A percentile compares a stretch with the other conserved stretches of the same genome.
These are phyloP conservation scores for Lithohypha guttulata DNA, from an alignment of 2,329 filamentous ascomycete genomes.

Conservation along the genomic window DNA sequence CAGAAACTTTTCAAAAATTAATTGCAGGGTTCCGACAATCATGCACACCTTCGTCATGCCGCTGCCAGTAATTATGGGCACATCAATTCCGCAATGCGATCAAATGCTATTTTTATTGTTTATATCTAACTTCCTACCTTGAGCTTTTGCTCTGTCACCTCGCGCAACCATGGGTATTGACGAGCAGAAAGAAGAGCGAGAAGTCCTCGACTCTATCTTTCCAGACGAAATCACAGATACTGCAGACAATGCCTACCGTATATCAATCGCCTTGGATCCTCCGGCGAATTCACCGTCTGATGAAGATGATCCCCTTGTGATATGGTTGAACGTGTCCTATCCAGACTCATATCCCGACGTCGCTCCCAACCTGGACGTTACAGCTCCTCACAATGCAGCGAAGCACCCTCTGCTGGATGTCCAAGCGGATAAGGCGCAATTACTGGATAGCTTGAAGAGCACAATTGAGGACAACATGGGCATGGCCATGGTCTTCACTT, in stretches of 20 bases:
- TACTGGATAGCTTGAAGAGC: constrained; percentile 60
- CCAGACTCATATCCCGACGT: constrained; percentile 85
- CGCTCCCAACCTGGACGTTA: constrained; percentile 70
- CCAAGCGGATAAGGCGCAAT: constrained; percentile 61
- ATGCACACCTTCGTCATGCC: no score
- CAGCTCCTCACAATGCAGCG: constrained; percentile 57
- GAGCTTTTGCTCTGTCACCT: no score
- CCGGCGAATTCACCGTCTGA: constrained; percentile 53
- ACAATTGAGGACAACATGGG: constrained; percentile 86
- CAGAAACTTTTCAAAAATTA: no score
- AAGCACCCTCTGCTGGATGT: constrained; percentile 67
- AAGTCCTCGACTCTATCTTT: constrained; percentile 97
- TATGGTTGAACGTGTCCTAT: constrained; percentile 78
- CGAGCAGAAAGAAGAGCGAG: constrained; percentile 90
- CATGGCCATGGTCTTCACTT: constrained; percentile 94
- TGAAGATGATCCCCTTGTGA: constrained; percentile 54
- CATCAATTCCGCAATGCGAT: no score
- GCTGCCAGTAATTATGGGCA: no score
- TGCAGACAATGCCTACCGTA: constrained; percentile 77
- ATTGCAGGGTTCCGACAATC: no score
- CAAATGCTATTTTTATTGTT: no score
- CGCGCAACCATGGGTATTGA: constrained; percentile 46
- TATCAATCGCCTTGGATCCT: constrained; percentile 75
- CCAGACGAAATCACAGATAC: constrained; percentile 97
- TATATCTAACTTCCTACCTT: no score